Evolutionary conservation across 2,329 filamentous ascomycete genomes (phyloP), one percentile per base, ranked within the genome.

Genomic region (Macrophomina pseudophaseolina): DNA sequence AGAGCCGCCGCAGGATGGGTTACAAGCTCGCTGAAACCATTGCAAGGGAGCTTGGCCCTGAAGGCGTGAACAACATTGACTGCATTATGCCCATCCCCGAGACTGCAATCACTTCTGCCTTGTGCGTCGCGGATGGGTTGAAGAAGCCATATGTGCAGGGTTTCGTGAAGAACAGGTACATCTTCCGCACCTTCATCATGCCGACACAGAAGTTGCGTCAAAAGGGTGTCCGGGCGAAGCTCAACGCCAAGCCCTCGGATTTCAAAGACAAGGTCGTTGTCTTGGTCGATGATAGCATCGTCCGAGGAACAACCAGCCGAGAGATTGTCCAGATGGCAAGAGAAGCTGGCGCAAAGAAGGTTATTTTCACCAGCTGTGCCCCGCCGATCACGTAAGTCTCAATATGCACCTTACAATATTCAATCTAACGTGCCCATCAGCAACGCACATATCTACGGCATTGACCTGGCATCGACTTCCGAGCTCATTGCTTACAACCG

Each of bases 111-210:
- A 94, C 91, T 0, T 90, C 92, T 1, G 93, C 93, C 2, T 87
- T 91, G 8, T 88, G 87, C 56, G 86, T 97, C 32, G 90, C 93
- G n/a, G 87, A 89, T 73, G 84, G 87, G 48, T 84, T 97, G 18
- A 86, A 88, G 71, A 93, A 92, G 76, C 91, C 91, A 1, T 93
- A 91, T 74, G 90, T 87, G 67, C 91, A 92, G 74, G 93, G 89
- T 2, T 94, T 97, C 72, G 89, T 97, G 70, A 96, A 95, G 84
- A 96, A 96, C 79, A 86, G 92, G 63, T 96, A 96, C 76, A 90
- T 96, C 68, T 93, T 92, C 84, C 87, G 92, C 59, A 96, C 92
- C 0, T 95, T 94, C 77, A 94, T 93, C 75, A 91, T 92, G 89
- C 90, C 94, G 1, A 91, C 90, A 33, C 94, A 97, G 78, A 88